Conservation (phyloP, 2,329 filamentous ascomycete species). For the Botrytis paeoniae region DNA sequence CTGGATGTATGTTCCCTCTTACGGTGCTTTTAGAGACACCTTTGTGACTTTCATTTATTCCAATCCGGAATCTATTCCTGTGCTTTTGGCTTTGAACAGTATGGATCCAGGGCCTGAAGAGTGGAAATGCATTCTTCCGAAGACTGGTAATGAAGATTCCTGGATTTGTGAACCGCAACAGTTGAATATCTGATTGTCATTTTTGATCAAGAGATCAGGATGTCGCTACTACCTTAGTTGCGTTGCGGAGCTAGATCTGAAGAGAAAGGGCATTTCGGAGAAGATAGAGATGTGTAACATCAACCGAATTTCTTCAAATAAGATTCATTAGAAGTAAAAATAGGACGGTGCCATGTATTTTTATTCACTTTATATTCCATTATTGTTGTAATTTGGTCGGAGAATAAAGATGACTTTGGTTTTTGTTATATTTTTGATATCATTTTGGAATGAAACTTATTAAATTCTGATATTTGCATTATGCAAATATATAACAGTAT, state of each 20-base stretch:
- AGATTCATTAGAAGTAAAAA: not conserved
- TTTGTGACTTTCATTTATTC: not conserved
- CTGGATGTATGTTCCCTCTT: not conserved
- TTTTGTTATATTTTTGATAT: not conserved
- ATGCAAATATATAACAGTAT: too few relatives aligned
- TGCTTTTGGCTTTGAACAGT: not conserved
- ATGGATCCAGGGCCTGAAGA: not conserved
- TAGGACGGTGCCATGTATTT: not conserved
- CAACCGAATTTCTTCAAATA: not conserved
- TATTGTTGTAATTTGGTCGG: not conserved
- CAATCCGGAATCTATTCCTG: fast-evolving
- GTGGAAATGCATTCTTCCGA: not conserved
- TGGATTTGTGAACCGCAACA: not conserved
- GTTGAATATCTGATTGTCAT: not conserved
- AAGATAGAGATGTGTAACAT: not conserved
- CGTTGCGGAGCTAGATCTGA: not conserved
- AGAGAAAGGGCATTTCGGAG: not conserved
- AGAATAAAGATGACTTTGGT: not conserved
- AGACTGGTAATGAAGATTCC: too few relatives aligned
- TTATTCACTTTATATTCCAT: not conserved
- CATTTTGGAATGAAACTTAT: not conserved
- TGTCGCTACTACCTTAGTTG: not conserved
- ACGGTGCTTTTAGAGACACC: not conserved
- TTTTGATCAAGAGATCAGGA: not conserved
- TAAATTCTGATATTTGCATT: not conserved